phyloP scores from a whole-genome alignment of 192 early-diverging fungal species.

The Linnemannia elongata region DNA sequence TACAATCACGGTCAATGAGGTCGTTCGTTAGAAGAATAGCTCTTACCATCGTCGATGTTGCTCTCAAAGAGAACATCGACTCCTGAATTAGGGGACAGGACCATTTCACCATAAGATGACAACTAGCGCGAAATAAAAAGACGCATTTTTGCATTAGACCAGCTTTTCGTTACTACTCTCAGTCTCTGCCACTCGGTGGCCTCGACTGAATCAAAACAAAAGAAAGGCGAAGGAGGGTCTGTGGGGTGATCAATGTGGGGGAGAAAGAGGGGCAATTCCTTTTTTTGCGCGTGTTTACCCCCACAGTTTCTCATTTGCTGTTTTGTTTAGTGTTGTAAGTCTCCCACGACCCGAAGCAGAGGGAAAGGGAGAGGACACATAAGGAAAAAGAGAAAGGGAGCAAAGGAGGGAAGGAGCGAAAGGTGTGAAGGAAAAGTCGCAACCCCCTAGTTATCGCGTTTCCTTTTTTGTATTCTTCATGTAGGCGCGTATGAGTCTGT shows the following conservation, averaged over 20 bases:
- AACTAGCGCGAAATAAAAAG: slow-evolving; percentile 16
- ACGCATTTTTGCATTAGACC: neutral
- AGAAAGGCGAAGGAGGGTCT: neutral
- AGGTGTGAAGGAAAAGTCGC: neutral
- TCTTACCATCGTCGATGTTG: slow-evolving; percentile 53
- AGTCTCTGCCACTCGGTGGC: neutral
- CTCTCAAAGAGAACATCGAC: slow-evolving; percentile 52
- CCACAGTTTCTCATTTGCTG: neutral
- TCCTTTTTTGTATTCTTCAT: neutral
- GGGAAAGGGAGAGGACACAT: neutral
- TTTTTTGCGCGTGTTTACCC: slow-evolving; percentile 4
- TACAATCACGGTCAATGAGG: neutral
- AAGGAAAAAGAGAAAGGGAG: neutral
- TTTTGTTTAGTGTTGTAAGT: neutral
- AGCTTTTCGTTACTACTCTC: neutral
- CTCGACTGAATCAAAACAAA: neutral
- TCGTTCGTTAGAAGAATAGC: neutral
- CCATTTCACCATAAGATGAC: slow-evolving; percentile 52
- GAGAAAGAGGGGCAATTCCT: neutral
- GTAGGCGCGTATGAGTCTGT: neutral
- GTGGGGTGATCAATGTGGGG: neutral
- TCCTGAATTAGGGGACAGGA: slow-evolving; percentile 39
- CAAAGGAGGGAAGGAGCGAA: neutral
- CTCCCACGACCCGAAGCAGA: slow-evolving; percentile 10
- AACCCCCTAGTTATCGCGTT: neutral